Percentiles rank a stretch among this genome's conserved stretches.
phyloP scores from a whole-genome alignment of 768 basidiomycete species.

The Plicaturopsis crispa region DNA sequence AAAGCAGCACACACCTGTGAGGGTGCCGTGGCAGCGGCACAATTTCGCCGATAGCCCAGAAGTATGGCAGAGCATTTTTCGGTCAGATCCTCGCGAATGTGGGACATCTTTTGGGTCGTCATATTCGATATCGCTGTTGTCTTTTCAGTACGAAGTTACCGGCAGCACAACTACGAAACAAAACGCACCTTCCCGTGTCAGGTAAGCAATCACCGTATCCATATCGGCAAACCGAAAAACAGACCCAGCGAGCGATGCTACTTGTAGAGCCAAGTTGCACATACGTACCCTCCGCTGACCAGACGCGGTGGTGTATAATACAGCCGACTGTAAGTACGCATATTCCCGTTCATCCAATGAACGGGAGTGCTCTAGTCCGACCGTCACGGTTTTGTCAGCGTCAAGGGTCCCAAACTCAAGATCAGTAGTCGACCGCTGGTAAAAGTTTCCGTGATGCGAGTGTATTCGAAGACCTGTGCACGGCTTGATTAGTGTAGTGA shows the following conservation, averaged over 20 bases:
- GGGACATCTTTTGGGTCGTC: conserved; percentile 47
- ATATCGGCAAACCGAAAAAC: conserved; percentile 90
- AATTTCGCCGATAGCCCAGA: conserved; percentile 82
- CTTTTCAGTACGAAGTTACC: not conserved
- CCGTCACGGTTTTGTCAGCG: conserved; percentile 73
- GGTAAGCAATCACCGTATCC: conserved; percentile 69
- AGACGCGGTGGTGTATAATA: conserved; percentile 71
- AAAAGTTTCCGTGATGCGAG: conserved; percentile 68
- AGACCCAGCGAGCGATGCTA: conserved; percentile 79
- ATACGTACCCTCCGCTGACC: conserved; percentile 83
- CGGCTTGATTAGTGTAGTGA: not conserved
- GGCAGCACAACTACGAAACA: conserved; percentile 3
- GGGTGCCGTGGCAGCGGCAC: conserved; percentile 67
- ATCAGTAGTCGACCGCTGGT: conserved; percentile 60
- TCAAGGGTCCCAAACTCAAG: conserved; percentile 75
- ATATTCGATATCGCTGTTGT: conserved; percentile 62
- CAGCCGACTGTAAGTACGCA: conserved; percentile 79
- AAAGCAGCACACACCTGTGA: conserved; percentile 59
- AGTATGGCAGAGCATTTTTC: conserved; percentile 78
- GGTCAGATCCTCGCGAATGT: conserved; percentile 80
- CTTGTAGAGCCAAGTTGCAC: conserved; percentile 78
- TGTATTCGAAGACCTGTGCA: conserved; percentile 52
- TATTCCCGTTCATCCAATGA: conserved; percentile 63
- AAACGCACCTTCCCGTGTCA: conserved; percentile 69
- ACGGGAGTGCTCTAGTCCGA: conserved; percentile 65